Percentiles rank a stretch among this genome's conserved stretches.
These are phyloP conservation scores for Zanthoxylum bungeanum DNA, from an alignment of 345 rosid genomes.

Conservation along the genomic window DNA sequence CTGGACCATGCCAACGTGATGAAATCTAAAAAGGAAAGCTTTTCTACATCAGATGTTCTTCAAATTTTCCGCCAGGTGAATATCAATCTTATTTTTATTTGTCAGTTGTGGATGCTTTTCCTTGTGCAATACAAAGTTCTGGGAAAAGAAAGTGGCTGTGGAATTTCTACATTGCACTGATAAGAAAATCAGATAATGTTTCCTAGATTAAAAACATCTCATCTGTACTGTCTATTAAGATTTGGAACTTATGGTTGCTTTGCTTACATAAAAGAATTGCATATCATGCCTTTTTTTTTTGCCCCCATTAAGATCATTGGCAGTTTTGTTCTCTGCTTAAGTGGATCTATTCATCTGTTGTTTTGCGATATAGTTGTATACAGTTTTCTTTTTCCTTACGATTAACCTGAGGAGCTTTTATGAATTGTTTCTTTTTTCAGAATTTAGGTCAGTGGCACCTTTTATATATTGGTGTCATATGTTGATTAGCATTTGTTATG, in stretches of 20 bases:
- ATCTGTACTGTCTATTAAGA: not conserved
- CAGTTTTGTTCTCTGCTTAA: not conserved
- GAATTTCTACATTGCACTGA: not conserved
- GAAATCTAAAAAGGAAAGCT: constrained; percentile 86
- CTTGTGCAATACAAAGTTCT: not conserved
- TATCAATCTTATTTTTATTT: not conserved
- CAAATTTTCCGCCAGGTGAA: constrained; percentile 89
- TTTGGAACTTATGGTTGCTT: not conserved
- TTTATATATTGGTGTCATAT: not conserved
- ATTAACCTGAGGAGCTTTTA: not conserved
- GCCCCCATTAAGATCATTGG: not conserved
- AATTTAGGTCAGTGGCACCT: not conserved
- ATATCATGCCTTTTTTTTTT: no score
- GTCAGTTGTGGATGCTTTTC: constrained; percentile 4
- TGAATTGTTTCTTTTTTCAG: not conserved
- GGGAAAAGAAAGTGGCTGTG: not conserved
- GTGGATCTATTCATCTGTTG: not conserved
- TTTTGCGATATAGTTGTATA: not conserved
- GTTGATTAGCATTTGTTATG: not conserved
- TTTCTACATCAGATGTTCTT: constrained; percentile 80
- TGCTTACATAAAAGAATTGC: not conserved
- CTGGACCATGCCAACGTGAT: constrained; percentile 73
- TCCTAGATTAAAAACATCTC: not conserved
- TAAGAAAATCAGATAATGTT: not conserved
- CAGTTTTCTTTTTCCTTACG: not conserved